Evolutionary conservation across 306 rosid genomes (phyloP), one percentile per base, ranked within the genome.

Genomic region (Cucurbita argyrosperma): DNA sequence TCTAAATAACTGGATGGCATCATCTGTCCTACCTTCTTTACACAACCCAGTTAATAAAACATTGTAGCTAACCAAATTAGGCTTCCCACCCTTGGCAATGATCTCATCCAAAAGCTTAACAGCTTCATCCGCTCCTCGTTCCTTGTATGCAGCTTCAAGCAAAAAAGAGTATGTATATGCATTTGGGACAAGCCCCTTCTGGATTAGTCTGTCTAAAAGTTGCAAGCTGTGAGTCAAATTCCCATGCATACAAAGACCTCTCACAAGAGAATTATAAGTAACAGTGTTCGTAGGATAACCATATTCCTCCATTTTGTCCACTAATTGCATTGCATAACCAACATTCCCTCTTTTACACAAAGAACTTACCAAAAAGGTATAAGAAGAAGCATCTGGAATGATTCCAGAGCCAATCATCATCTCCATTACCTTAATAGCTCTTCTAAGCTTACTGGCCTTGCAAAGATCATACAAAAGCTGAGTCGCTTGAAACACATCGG

Each of bases 311-410:
- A 91, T 88, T 55, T 85, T 89, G 18, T 88, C 99, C 74, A 94
- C 95, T 80, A 94, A 47, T 76, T 94, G 97, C 90, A 94, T 80
- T 42, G 99, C 97, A 91, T 86, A 79, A 10, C 97, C 99, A 82
- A 89, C 87, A 74, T 87, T 85, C 6, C 97, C 97, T 63, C 85
- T 86, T 80, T 74, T 89, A 73, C 99, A 94, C 87, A 94, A 80
- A 79, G 61, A 81, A 76, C 77, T 88, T 13, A 94, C 89, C 83
- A 94, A 87, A 79, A 75, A 83, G 18, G 89, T 82, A 69, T 82
- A 90, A 1, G 96, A 86, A 57, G 91, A 80, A 9, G 90, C 91
- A 76, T 89, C 91, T 16, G 97, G 96, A 69, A 79, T 85, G 16
- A 87, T 77, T 43, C 98, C 97, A 0, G 96, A 88, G 71, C 66